phyloP scores from a whole-genome alignment of 2,329 filamentous ascomycete species.

The Fragosphaeria purpurea region DNA sequence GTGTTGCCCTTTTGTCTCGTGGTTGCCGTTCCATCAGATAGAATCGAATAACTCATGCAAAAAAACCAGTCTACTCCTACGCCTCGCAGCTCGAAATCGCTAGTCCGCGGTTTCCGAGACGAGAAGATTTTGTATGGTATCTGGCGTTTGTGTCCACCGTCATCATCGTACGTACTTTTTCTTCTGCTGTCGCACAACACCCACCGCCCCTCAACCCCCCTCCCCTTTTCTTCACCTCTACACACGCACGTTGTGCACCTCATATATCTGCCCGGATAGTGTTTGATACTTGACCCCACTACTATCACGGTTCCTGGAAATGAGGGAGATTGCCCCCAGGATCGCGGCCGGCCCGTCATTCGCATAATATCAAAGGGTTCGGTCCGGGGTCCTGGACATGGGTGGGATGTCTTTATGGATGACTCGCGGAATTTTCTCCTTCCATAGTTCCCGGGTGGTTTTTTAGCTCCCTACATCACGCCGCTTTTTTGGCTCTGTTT shows the following conservation, averaged over 20 bases:
- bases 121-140: conserved; percentile 75
- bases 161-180: conserved; percentile 61
- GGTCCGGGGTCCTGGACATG: conserved; percentile 58
- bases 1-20: conserved; percentile 20
- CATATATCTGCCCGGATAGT: conserved; percentile 74
- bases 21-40: no score
- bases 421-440: conserved; percentile 43
- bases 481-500: background rate
- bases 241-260: conserved; percentile 28
- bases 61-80: conserved; percentile 58
- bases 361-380: conserved; percentile 50
- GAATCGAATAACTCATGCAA: background rate
- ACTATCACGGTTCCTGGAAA: conserved; percentile 77
- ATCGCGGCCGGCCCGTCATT: conserved; percentile 53
- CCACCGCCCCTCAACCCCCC: no score
- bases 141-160: conserved; percentile 59
- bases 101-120: conserved; percentile 60
- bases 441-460: conserved; percentile 48
- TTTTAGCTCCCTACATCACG: conserved; percentile 52
- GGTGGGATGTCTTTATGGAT: conserved; percentile 65
- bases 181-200: background rate
- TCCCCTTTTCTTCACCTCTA: conserved; percentile 4
- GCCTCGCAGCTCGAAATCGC: conserved; percentile 61
- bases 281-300: conserved; percentile 40
- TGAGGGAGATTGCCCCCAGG: conserved; percentile 70